Evolutionary conservation across 2,329 filamentous ascomycete species (phyloP), one percentile per base, ranked within the genome.

Genomic region (Aspergillus hiratsukae): DNA sequence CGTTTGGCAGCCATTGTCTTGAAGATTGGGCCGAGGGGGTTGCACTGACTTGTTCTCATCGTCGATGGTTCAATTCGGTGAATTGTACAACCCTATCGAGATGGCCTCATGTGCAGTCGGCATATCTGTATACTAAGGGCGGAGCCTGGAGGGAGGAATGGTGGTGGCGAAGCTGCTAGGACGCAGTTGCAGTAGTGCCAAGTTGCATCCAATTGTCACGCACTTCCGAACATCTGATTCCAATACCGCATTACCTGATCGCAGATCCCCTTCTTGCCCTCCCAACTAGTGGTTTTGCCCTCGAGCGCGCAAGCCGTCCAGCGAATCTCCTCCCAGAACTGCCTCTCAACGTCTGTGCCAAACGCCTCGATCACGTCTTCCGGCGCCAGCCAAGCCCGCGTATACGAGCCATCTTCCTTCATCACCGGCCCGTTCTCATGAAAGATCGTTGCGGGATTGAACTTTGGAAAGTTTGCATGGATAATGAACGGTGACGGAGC

Each of bases 381-480:
- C 10, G 70, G 66, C 4, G 66, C 61, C 25, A 66, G 70, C 71
- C 69, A 70, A n/a, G 70, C 61, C 52, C 71, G 62, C 25, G 70
- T 66, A 53, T 66, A 71, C 0, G 53, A 65, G 3, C 70, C 71
- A 43, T 72, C 65, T 35, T 64, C 61, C n/a, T 66, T 62, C 43
- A 66, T 65, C 0, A 66, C 64, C 3, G 62, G 67, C 37, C 57
- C 63, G 52, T 64, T 66, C 10, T 52, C 49, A 1, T 64, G 63
- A 40, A 75, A 75, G 14, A 76, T 62, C 3, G 69, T 72, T 3
- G 67, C 69, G 0, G 74, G 71, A 56, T 75, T 73, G 49, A 75
- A 72, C 58, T 76, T 76, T 23, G 73, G 73, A 49, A 72, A 68
- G 53, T 75, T 75, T 35, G 70, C 70, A 51, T 76, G 74, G n/a